These are phyloP conservation scores for Neurospora sp. DNA, from an alignment of 495 filamentous ascomycete species.

Conservation along the genomic window DNA sequence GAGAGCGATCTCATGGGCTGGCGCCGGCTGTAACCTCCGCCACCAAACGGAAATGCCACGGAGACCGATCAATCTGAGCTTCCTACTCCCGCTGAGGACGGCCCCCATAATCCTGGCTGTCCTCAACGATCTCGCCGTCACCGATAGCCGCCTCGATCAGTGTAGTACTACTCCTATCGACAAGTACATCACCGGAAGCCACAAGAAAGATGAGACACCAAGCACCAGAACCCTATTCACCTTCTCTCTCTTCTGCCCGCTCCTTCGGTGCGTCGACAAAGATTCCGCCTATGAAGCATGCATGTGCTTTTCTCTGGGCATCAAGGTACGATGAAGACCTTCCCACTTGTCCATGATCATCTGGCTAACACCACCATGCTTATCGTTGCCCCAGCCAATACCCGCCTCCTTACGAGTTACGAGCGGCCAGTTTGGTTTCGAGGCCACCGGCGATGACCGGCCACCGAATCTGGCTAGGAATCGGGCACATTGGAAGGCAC, in stretches of 20 bases:
- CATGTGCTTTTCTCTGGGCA: neutral
- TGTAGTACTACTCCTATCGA: conserved; percentile 14
- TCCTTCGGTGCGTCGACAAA: neutral
- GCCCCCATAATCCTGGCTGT: neutral
- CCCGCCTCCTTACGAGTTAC: neutral
- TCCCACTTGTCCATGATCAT: neutral
- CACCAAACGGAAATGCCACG: too few species aligned
- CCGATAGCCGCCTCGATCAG: neutral
- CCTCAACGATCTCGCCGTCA: neutral
- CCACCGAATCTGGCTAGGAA: neutral
- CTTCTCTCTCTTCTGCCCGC: neutral
- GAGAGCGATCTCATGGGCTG: too few species aligned
- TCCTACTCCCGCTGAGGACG: neutral
- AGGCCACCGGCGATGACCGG: neutral
- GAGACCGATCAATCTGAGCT: too few species aligned
- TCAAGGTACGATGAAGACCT: neutral
- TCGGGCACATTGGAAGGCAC: neutral
- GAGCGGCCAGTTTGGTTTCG: neutral
- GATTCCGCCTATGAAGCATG: neutral
- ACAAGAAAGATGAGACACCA: conserved; percentile 26
- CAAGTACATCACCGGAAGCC: conserved; percentile 32
- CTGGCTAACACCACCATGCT: neutral
- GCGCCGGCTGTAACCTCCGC: too few species aligned
- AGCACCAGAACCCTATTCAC: neutral
- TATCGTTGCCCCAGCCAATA: neutral